These are phyloP conservation scores for Staphylotrichum tortipilum DNA, from an alignment of 495 filamentous ascomycete species.

Conservation along the genomic window DNA sequence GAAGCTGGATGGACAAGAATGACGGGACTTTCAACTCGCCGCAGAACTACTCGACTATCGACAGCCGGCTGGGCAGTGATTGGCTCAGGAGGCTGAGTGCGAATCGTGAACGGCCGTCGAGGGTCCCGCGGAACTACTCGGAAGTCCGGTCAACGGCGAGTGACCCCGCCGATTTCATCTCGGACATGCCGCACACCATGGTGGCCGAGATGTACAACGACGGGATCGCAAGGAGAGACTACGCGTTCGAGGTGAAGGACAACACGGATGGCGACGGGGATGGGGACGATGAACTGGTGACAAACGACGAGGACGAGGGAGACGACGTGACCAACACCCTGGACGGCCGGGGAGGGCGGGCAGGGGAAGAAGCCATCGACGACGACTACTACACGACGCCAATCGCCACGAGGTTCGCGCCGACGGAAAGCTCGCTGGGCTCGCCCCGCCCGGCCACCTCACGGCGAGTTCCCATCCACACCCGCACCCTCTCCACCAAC, in stretches of 20 bases:
- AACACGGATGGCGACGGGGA: constrained; percentile 73
- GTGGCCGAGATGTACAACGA: constrained; percentile 18
- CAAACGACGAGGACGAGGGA: constrained; percentile 56
- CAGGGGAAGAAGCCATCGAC: constrained; percentile 18
- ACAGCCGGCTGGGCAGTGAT: constrained; percentile 30
- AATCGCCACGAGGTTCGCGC: constrained; percentile 22
- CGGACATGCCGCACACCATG: constrained; percentile 30
- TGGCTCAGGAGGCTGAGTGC: constrained; percentile 37
- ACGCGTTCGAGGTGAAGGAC: constrained; percentile 30
- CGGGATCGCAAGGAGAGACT: constrained; percentile 18
- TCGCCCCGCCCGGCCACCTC: constrained; percentile 27
- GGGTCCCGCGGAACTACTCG: constrained; percentile 32
- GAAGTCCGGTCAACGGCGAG: constrained; percentile 45
- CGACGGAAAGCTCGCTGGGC: constrained; percentile 13
- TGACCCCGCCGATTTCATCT: constrained; percentile 47
- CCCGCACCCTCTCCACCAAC: constrained; percentile 63
- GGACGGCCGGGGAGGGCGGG: background rate
- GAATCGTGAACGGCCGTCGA: constrained; percentile 32
- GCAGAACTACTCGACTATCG: constrained; percentile 38
- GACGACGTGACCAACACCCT: constrained; percentile 28
- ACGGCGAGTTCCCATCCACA: constrained; percentile 38
- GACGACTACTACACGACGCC: constrained; percentile 45
- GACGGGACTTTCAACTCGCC: constrained; percentile 57
- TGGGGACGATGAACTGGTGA: constrained; percentile 85
- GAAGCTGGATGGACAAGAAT: constrained; percentile 74